A percentile compares a stretch with the other conserved stretches of the same genome.
phyloP scores from a whole-genome alignment of 2,329 filamentous ascomycete species.

The Fusarium nodosum region DNA sequence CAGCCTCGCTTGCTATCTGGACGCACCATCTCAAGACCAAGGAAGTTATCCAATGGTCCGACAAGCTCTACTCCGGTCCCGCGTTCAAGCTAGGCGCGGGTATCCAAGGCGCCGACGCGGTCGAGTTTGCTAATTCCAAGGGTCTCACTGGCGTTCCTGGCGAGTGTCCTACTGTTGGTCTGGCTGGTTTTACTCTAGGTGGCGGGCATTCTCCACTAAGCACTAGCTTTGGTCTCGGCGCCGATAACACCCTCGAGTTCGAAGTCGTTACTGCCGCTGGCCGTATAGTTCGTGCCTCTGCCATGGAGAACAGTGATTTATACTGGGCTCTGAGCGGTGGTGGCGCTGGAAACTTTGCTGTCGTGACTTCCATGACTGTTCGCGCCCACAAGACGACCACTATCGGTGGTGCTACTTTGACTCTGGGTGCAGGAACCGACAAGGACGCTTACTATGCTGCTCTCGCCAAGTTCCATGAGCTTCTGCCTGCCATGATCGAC shows the following conservation, averaged over 20 bases:
- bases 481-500: conserved; percentile 59
- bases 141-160: conserved; percentile 67
- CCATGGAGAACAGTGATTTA: conserved; percentile 65
- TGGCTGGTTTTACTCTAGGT: conserved; percentile 71
- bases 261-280: conserved; percentile 69
- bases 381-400: conserved; percentile 62
- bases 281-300: conserved; percentile 62
- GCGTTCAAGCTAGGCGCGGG: conserved; percentile 69
- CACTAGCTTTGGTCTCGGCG: conserved; percentile 68
- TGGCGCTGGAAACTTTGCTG: conserved; percentile 70
- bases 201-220: conserved; percentile 67
- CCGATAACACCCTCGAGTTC: conserved; percentile 70
- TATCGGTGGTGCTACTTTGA: conserved; percentile 52
- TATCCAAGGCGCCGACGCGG: conserved; percentile 63
- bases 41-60: conserved; percentile 56
- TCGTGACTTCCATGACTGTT: conserved; percentile 68
- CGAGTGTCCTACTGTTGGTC: conserved; percentile 67
- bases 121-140: conserved; percentile 61
- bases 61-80: conserved; percentile 61
- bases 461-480: conserved; percentile 46
- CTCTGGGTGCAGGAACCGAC: conserved; percentile 20
- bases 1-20: conserved; percentile 58
- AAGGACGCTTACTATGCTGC: conserved; percentile 40
- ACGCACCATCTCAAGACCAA: conserved; percentile 60
- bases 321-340: conserved; percentile 75